Base-by-base conservation (phyloP, 1,139 yeast genomes). In the Komagataea norvegica region DNA sequence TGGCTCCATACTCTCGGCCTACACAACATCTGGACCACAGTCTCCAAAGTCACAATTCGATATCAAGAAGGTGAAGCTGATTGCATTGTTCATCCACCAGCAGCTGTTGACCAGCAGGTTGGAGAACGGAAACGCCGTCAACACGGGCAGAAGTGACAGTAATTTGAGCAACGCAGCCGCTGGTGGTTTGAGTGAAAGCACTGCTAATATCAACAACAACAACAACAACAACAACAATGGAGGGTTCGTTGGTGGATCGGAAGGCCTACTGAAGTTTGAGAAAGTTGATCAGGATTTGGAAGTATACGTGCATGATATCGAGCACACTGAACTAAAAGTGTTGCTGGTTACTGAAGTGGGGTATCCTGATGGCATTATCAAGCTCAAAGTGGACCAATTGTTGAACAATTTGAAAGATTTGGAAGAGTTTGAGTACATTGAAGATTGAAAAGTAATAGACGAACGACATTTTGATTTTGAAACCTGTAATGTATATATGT, bases 351-450 rank as follows among this genome's bases (percentile, higher is more conserved):
- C 47, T 13, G 54, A 53, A 24, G 40, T 28, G 13, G 44, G 39
- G 7, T 53, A 49, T 29, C 57, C 57, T 8, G 40, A 41, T 23
- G 54, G 53, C 1, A 20, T 53, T 3, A 36, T 52, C 10, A 40
- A 42, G 29, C 31, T 47, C 35, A 51, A 45, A 31, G n/a, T 49
- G 27, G 33, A 38, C 4, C 37, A 38, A 3, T 28, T 53, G 17
- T 13, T 35, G 5, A 44, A 40, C 6, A 37, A 33, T 3, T 31
- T 53, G 15, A 36, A 26, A 10, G 57, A 48, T 15, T 35, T 53
- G 13, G 39, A 48, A 21, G 25, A 46, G 16, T 53, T 48, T 25
- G 47, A 46, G 15, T 46, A 44, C 10, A 38, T 31, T 15, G 46
- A 45, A 13, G 34, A 45, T 25, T 36, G 18, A 32, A 13, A 14